These are phyloP conservation scores for Dillenia suffruticosa DNA, from an alignment of 164 flowering plant genomes.

Conservation along the genomic window DNA sequence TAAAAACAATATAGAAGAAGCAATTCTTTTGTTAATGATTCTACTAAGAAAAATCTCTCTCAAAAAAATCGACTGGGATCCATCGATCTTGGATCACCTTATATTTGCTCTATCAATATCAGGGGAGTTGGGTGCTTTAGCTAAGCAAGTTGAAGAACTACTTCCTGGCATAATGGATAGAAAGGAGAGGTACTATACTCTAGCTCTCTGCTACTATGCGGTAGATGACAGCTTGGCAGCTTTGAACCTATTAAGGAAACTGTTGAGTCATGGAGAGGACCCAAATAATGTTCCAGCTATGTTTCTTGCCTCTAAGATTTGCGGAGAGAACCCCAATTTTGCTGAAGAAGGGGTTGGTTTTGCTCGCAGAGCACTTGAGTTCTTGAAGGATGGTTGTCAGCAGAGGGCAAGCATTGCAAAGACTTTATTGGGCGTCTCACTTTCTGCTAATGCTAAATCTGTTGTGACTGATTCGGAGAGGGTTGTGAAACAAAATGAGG, in stretches of 20 bases:
- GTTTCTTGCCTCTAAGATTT: conserved; percentile 77
- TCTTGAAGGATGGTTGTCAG: conserved; percentile 34
- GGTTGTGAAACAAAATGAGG: conserved; percentile 40
- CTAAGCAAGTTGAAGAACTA: conserved; percentile 62
- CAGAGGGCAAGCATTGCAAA: conserved; percentile 42
- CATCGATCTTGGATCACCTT: conserved; percentile 76
- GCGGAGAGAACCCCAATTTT: conserved; percentile 34
- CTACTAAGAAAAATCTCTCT: conserved; percentile 48
- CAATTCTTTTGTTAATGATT: conserved; percentile 66
- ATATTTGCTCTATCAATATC: conserved; percentile 71
- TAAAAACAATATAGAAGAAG: conserved; percentile 86
- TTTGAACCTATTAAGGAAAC: conserved; percentile 59
- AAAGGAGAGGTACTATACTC: conserved; percentile 43
- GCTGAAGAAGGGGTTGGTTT: conserved; percentile 62
- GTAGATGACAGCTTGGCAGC: conserved; percentile 63
- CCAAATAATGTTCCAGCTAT: conserved; percentile 40
- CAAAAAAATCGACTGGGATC: conserved; percentile 65
- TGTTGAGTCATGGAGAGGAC: conserved; percentile 42
- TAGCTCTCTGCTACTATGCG: conserved; percentile 80
- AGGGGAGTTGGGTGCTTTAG: conserved; percentile 50
- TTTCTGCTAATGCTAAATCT: conserved; percentile 49
- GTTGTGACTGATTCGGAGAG: conserved; percentile 53
- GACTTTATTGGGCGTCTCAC: conserved; percentile 53
- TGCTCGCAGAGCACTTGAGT: conserved; percentile 32
- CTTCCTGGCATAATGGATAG: conserved; percentile 55